Percentiles rank a stretch among this genome's conserved stretches.
These are phyloP conservation scores for Hippophae gyantsensis DNA, from an alignment of 306 rosid genomes.

Conservation along the genomic window DNA sequence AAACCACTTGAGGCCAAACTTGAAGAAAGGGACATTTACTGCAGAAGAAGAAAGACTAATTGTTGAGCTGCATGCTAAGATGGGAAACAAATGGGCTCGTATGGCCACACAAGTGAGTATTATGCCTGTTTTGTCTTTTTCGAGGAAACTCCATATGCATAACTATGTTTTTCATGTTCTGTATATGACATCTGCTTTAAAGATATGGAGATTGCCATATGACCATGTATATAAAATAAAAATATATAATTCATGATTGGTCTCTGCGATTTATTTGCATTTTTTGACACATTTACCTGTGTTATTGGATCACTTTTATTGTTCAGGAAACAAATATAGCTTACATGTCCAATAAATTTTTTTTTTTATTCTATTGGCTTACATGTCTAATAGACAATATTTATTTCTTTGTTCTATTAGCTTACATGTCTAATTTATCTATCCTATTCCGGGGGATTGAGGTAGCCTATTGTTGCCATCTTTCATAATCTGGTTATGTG, in stretches of 20 bases:
- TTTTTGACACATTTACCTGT: background rate
- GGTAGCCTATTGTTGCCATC: too few relatives aligned
- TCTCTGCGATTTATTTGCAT: background rate
- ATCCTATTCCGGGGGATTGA: too few relatives aligned
- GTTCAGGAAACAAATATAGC: background rate
- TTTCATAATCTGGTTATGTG: too few relatives aligned
- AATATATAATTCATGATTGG: background rate
- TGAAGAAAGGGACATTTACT: slow-evolving; percentile 87
- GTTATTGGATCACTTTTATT: background rate
- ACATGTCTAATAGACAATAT: too few relatives aligned
- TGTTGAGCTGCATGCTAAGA: slow-evolving; percentile 72
- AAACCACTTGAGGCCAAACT: slow-evolving; percentile 92
- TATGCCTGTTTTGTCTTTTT: slow-evolving; percentile 16
- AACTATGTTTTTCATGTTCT: slow-evolving; percentile 5
- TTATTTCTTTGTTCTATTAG: background rate
- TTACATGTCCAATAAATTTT: background rate
- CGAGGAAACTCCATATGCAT: slow-evolving; percentile 1
- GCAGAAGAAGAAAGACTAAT: slow-evolving; percentile 69
- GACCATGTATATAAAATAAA: background rate
- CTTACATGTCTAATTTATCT: too few relatives aligned
- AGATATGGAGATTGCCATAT: background rate
- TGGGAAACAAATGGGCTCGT: slow-evolving; percentile 99
- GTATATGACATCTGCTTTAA: background rate
- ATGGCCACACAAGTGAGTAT: slow-evolving; percentile 86
- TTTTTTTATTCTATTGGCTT: background rate